A percentile compares a stretch with the other conserved stretches of the same genome.
These are phyloP conservation scores for Phytophthora agathidicida DNA, from an alignment of 352 stramenopile genomes.

Conservation along the genomic window DNA sequence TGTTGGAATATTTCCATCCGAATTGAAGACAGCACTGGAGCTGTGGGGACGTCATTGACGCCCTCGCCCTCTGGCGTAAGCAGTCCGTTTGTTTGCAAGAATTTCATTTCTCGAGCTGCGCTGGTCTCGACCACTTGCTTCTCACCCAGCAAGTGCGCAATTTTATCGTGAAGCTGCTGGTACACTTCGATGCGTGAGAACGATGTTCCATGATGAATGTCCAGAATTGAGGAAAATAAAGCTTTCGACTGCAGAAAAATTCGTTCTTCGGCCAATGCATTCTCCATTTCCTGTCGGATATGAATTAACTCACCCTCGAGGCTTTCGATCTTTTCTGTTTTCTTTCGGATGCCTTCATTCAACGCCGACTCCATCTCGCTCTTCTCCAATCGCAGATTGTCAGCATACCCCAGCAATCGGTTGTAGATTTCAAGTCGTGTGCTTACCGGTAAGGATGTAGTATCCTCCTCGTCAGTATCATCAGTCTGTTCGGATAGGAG, in stretches of 20 bases:
- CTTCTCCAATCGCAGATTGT: constrained; percentile 16
- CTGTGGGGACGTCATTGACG: not conserved
- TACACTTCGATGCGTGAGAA: constrained; percentile 27
- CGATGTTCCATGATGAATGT: not conserved
- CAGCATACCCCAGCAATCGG: constrained; percentile 15
- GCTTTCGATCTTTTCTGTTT: constrained; percentile 7
- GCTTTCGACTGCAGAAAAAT: constrained; percentile 19
- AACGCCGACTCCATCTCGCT: constrained; percentile 7
- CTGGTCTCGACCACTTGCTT: constrained; percentile 8
- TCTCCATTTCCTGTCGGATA: constrained; percentile 14
- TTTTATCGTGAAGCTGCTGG: constrained; percentile 23
- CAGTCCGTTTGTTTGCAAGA: constrained; percentile 18
- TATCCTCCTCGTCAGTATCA: not conserved
- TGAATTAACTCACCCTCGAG: constrained; percentile 22
- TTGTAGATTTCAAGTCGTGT: constrained; percentile 37
- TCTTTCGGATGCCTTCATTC: constrained; percentile 6
- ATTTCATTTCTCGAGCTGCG: constrained; percentile 15
- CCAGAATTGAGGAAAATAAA: constrained; percentile 14
- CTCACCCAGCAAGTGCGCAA: constrained; percentile 12
- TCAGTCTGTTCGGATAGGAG: constrained; percentile 6
- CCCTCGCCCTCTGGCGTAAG: not conserved
- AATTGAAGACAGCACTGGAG: constrained; percentile 17
- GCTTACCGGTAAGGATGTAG: constrained; percentile 4
- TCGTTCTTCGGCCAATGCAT: constrained; percentile 18
- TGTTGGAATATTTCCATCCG: constrained; percentile 26